Evolutionary conservation across 2,329 filamentous ascomycete genomes (phyloP), one percentile per base, ranked within the genome.

Genomic region (Fragosphaeria purpurea): DNA sequence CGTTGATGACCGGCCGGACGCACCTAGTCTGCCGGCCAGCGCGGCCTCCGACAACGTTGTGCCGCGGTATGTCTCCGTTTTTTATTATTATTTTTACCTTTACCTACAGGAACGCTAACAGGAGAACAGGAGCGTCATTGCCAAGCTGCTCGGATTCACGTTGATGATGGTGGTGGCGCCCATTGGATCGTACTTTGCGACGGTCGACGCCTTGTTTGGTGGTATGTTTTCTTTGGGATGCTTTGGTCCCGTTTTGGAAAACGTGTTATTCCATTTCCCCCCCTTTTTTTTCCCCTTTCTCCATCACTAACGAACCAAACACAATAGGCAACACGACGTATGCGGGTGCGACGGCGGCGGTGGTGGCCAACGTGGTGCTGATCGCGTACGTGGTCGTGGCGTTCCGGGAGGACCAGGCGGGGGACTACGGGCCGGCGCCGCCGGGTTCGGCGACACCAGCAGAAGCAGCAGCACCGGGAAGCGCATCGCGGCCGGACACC

Each of bases 321-420:
- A 11, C 35, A 7, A 2, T 51, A 95, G 91, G 89, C 58, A 95
- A 95, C 67, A 79, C 88, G 11, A 95, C 90, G 2, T 91, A 82
- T 60, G 88, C 90, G 4, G 93, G 90, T 11, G 89, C 81, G 1
- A 72, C 86, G 37, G 93, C 93, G 1, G 93, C 93, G 22, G 70
- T 97, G 47, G 82, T 94, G 65, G 93, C 93, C 10, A 98, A 98
- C 60, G 78, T 94, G 2, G 88, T 98, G 4, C 72, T 98, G 47
- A 78, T 97, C 51, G 82, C 77, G n/a, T 98, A 97, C 67, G 80
- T 97, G 42, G 71, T 96, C 51, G 88, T 95, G 22, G 93, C 93
- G 4, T 90, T 95, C 78, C 82, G 77, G 54, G 93, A 98, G 65
- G 93, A 97, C 62, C 70, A 78, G 58, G 69, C 70, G 3, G 74